Evolutionary conservation across 23 red algal species (phyloP).

Genomic region (Rhodosorus marinus): DNA sequence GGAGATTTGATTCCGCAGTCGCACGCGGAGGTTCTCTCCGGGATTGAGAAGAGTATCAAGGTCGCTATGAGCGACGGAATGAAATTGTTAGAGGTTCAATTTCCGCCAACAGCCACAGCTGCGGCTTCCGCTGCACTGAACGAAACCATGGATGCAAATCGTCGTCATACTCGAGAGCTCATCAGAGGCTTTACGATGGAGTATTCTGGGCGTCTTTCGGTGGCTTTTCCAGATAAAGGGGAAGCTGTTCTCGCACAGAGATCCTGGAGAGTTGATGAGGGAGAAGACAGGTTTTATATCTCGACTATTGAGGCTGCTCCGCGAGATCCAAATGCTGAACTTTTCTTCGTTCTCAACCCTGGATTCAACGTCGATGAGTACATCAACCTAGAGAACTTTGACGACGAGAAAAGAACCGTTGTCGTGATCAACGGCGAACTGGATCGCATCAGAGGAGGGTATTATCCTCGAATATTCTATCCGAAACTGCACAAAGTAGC

Average conservation of each 20-base stretch:
- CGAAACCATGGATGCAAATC: constrained; percentile 73
- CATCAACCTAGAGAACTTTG: constrained; percentile 49
- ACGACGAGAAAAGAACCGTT: no score
- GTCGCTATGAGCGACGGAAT: constrained; percentile 10
- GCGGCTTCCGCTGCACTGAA: constrained; percentile 69
- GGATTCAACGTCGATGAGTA: constrained; percentile 88
- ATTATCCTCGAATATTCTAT: constrained; percentile 90
- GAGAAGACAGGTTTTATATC: constrained; percentile 8
- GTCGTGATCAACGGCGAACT: constrained; percentile 81
- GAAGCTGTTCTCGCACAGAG: constrained; percentile 30
- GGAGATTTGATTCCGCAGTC: no score
- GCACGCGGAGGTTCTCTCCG: no score
- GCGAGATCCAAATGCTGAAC: neutral
- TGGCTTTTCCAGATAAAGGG: constrained; percentile 31
- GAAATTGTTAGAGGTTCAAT: constrained; percentile 47
- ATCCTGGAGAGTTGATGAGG: constrained; percentile 31
- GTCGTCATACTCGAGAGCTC: constrained; percentile 25
- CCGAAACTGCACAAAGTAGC: constrained; percentile 37
- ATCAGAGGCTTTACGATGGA: constrained; percentile 1
- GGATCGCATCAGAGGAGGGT: constrained; percentile 61
- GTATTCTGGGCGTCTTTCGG: constrained; percentile 1
- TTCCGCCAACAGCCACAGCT: constrained; percentile 41
- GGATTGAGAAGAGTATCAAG: no score
- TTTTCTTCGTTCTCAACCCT: constrained; percentile 52
- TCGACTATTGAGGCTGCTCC: neutral